Percentiles rank a stretch among this genome's conserved stretches.
These are phyloP conservation scores for Yamadazyma endophytica DNA, from an alignment of 805 yeast species.

Conservation along the genomic window DNA sequence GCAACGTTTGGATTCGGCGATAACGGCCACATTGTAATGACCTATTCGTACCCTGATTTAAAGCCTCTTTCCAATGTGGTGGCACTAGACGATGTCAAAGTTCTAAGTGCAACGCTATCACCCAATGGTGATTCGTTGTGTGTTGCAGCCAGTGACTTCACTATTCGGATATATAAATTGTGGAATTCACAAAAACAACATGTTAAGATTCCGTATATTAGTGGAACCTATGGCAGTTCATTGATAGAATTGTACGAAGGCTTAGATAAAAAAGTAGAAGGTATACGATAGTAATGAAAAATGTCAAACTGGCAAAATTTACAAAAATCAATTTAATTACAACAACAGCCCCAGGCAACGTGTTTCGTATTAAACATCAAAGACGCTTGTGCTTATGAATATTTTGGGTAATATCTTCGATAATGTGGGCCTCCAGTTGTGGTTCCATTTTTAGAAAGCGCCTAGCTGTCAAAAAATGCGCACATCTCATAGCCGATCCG, in stretches of 20 bases:
- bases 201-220: too few relatives aligned
- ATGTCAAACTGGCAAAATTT: too few relatives aligned
- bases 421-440: too few relatives aligned
- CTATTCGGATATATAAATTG: conserved; percentile 67
- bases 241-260: conserved; percentile 55
- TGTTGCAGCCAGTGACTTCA: conserved; percentile 74
- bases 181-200: too few relatives aligned
- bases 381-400: too few relatives aligned
- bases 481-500: too few relatives aligned
- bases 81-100: conserved; percentile 50
- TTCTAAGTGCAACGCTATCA: conserved; percentile 61
- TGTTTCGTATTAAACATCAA: not conserved
- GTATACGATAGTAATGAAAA: too few relatives aligned
- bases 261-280: too few relatives aligned
- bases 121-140: conserved; percentile 63
- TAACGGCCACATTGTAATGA: conserved; percentile 49
- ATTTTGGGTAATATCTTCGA: too few relatives aligned
- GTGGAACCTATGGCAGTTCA: conserved; percentile 16
- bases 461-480: too few relatives aligned
- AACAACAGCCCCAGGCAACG: not conserved
- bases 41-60: conserved; percentile 68
- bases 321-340: too few relatives aligned
- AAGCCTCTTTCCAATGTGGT: conserved; percentile 44
- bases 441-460: too few relatives aligned
- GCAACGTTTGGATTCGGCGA: conserved; percentile 83